Percentiles rank a stretch among this genome's conserved stretches.
These are phyloP conservation scores for Paramecium tetraurelia DNA, from an alignment of 73 alveolate species.

Conservation along the genomic window DNA sequence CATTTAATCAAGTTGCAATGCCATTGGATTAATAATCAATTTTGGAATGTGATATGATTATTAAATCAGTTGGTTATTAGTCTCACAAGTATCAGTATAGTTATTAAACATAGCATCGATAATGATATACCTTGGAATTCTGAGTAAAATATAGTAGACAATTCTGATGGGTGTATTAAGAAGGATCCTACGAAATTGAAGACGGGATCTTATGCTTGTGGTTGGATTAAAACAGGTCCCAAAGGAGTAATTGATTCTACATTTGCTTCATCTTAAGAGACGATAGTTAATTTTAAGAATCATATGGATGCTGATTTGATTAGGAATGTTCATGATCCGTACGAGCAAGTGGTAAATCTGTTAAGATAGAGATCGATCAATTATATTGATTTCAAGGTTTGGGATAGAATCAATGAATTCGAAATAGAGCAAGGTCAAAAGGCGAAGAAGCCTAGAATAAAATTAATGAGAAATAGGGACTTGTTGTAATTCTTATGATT, in stretches of 20 bases:
- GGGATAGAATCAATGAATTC: slow-evolving; percentile 58
- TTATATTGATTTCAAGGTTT: neutral
- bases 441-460: slow-evolving; percentile 24
- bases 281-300: slow-evolving; percentile 36
- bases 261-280: slow-evolving; percentile 39
- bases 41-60: slow-evolving; percentile 57
- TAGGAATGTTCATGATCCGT: neutral
- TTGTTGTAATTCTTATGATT: neutral
- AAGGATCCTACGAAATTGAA: slow-evolving; percentile 42
- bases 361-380: neutral
- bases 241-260: slow-evolving; percentile 83
- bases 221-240: slow-evolving; percentile 92
- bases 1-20: neutral
- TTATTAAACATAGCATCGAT: slow-evolving; percentile 29
- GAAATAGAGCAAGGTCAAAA: slow-evolving; percentile 36
- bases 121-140: slow-evolving; percentile 41
- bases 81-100: neutral
- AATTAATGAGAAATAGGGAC: neutral
- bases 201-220: slow-evolving; percentile 77
- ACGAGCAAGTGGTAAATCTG: neutral
- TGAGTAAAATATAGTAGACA: slow-evolving; percentile 8
- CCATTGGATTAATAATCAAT: neutral
- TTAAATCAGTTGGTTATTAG: slow-evolving; percentile 65
- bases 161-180: slow-evolving; percentile 55
- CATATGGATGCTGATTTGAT: slow-evolving; percentile 41